These are phyloP conservation scores for Hemileccinum hortonii DNA, from an alignment of 1,284 basidiomycete genomes.

Conservation along the genomic window DNA sequence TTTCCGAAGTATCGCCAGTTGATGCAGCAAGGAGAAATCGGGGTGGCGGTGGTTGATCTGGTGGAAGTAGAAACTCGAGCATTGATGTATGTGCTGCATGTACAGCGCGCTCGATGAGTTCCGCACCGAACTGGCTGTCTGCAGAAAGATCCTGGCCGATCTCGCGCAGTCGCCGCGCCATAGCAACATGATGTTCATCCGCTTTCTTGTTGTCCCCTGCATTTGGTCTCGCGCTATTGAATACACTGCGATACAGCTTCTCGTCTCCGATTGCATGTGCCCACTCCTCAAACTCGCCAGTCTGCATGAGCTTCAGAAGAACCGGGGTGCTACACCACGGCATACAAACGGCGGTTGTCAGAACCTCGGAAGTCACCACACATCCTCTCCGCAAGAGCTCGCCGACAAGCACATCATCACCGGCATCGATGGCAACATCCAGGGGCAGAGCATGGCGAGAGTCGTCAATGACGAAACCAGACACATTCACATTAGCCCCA, in stretches of 20 bases:
- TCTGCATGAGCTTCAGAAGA: neutral
- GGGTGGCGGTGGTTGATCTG: neutral
- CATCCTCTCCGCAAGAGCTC: neutral
- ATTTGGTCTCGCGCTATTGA: neutral
- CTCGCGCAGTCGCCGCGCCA: neutral
- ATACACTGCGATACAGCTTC: neutral
- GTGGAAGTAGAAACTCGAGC: neutral
- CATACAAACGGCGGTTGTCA: neutral
- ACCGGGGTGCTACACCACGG: neutral
- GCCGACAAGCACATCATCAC: neutral
- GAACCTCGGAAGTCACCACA: neutral
- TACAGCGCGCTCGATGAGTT: neutral
- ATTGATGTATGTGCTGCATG: neutral
- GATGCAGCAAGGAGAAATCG: neutral
- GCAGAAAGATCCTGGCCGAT: neutral
- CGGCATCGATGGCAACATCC: neutral
- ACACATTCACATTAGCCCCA: neutral
- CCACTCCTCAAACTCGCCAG: neutral
- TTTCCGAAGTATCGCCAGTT: neutral
- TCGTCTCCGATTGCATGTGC: neutral
- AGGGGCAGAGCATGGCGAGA: no score
- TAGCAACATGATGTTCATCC: neutral
- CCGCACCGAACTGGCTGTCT: neutral
- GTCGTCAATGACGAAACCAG: neutral
- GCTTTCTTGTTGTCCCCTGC: neutral